Conservation (phyloP, 2,329 filamentous ascomycete species). For the Fusarium sp. region DNA sequence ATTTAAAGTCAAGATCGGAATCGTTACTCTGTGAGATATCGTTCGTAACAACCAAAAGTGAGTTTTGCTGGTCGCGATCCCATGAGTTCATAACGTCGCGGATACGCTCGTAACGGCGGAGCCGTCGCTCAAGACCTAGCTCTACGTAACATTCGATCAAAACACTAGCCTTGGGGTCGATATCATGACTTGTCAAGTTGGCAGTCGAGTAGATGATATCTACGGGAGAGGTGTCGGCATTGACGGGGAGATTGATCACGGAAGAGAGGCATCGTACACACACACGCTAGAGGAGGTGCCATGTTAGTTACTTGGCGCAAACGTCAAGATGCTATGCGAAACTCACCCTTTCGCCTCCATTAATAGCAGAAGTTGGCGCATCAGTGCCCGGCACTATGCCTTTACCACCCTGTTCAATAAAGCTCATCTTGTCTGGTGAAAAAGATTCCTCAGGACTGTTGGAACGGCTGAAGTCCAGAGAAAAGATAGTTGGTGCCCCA, state of each 20-base stretch:
- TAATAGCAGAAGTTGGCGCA: slow-evolving; percentile 83
- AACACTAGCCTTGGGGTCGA: slow-evolving; percentile 75
- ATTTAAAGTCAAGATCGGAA: slow-evolving; percentile 72
- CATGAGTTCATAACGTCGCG: slow-evolving; percentile 93
- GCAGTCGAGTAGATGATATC: slow-evolving; percentile 79
- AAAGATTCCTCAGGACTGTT: slow-evolving; percentile 50
- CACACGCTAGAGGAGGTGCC: slow-evolving; percentile 65
- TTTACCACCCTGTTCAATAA: slow-evolving; percentile 60
- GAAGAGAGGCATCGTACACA: slow-evolving; percentile 78
- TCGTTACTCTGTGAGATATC: slow-evolving; percentile 66
- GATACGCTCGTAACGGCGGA: slow-evolving; percentile 87
- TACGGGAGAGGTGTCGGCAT: slow-evolving; percentile 76
- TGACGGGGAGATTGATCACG: slow-evolving; percentile 77
- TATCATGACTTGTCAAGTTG: slow-evolving; percentile 69
- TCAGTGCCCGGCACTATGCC: slow-evolving; percentile 69
- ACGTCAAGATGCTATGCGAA: neutral
- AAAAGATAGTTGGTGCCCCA: slow-evolving; percentile 52
- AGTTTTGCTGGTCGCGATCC: slow-evolving; percentile 84
- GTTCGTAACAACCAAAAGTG: slow-evolving; percentile 73
- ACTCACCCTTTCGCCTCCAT: slow-evolving; percentile 80
- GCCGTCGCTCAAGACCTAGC: slow-evolving; percentile 82
- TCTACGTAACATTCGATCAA: slow-evolving; percentile 81
- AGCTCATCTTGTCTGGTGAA: slow-evolving; percentile 51
- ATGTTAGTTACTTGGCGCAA: slow-evolving; percentile 15
- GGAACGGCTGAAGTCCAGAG: slow-evolving; percentile 50